Evolutionary conservation across 1,139 yeast genomes (phyloP).

Genomic region (Taphrina communis): DNA sequence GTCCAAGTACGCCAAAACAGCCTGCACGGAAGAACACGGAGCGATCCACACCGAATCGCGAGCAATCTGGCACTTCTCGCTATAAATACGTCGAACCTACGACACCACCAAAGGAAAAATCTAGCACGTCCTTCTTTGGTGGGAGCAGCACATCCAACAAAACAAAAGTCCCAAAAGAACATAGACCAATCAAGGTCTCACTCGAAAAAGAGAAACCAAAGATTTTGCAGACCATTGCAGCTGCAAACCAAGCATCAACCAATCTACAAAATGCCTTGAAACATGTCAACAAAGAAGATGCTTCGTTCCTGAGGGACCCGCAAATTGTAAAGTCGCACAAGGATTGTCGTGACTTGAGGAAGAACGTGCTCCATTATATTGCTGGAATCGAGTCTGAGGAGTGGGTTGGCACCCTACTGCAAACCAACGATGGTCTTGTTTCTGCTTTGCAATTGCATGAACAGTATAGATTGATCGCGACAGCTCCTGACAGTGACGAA

Average conservation of each 20-base stretch:
- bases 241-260: slow-evolving; percentile 76
- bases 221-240: slow-evolving; percentile 71
- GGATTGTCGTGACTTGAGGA: slow-evolving; percentile 74
- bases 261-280: slow-evolving; percentile 70
- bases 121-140: slow-evolving; percentile 20
- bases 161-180: slow-evolving; percentile 21
- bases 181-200: slow-evolving; percentile 23
- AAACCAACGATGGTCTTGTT: slow-evolving; percentile 88
- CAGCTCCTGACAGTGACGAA: slow-evolving; percentile 55
- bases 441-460: slow-evolving; percentile 73
- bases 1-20: slow-evolving; percentile 40
- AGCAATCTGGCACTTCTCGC: slow-evolving; percentile 27
- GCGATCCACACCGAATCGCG: slow-evolving; percentile 3
- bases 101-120: slow-evolving; percentile 39
- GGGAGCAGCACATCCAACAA: slow-evolving; percentile 17
- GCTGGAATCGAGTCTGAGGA: slow-evolving; percentile 83
- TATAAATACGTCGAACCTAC: slow-evolving; percentile 36
- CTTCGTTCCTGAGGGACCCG: slow-evolving; percentile 66
- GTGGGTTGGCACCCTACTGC: slow-evolving; percentile 79
- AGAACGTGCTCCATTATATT: slow-evolving; percentile 76
- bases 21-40: slow-evolving; percentile 4
- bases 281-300: slow-evolving; percentile 59
- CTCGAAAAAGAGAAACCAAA: slow-evolving; percentile 38
- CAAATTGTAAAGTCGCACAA: slow-evolving; percentile 61
- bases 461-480: slow-evolving; percentile 56